Evolutionary conservation across 148 eudicot species (phyloP).

Genomic region (Camellia granthamiana): DNA sequence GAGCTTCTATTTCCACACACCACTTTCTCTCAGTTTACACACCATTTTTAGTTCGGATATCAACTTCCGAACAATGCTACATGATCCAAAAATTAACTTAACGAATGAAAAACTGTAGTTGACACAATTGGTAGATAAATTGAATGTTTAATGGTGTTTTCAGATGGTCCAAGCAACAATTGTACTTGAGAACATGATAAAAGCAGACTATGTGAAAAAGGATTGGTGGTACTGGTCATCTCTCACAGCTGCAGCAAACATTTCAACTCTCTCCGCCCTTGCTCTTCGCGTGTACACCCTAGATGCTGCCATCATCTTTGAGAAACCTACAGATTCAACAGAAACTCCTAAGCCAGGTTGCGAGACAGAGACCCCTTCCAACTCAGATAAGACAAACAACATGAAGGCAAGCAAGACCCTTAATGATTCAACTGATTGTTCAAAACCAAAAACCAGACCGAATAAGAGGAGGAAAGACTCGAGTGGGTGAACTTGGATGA

Average conservation of each 20-base stretch:
- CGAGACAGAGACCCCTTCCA: constrained; percentile 7
- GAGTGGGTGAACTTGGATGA: constrained; percentile 8
- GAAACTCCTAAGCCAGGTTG: constrained; percentile 18
- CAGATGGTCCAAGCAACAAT: constrained; percentile 54
- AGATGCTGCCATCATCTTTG: constrained; percentile 45
- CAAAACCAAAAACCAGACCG: constrained; percentile 31
- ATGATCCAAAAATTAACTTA: too few relatives aligned
- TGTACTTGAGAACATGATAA: constrained; percentile 45
- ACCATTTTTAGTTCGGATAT: too few relatives aligned
- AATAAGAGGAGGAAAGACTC: constrained; percentile 37
- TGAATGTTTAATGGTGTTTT: constrained; percentile 8
- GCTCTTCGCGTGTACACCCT: constrained; percentile 46
- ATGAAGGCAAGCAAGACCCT: constrained; percentile 16
- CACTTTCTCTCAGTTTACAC: too few relatives aligned
- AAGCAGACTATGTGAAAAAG: constrained; percentile 37
- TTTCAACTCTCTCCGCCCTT: constrained; percentile 48
- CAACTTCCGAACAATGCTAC: too few relatives aligned
- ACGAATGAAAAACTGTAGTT: too few relatives aligned
- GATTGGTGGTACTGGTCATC: constrained; percentile 68
- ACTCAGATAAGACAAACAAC: constrained; percentile 11
- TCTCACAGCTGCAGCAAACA: constrained; percentile 43
- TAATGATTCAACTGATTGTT: constrained; percentile 18
- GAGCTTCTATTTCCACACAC: too few relatives aligned
- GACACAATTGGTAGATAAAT: not conserved
- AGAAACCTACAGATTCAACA: constrained; percentile 22